A percentile compares a stretch with the other conserved stretches of the same genome.
These are phyloP conservation scores for Trichoderma polysporum DNA, from an alignment of 2,329 filamentous ascomycete species.

Conservation along the genomic window DNA sequence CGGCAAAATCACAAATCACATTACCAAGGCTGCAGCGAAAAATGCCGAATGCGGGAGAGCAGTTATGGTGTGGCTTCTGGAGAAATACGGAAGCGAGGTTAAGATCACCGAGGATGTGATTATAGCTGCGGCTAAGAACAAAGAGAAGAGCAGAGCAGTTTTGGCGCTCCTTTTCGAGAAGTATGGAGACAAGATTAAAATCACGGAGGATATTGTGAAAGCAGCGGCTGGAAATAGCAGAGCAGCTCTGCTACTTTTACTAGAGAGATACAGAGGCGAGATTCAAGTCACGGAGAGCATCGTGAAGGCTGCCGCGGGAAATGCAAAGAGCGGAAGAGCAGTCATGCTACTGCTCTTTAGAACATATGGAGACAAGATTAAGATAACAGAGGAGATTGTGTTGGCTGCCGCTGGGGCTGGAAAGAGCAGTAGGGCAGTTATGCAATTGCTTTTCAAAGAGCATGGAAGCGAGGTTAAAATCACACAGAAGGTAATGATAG, in stretches of 20 bases:
- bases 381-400: background rate
- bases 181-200: background rate
- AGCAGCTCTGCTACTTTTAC: background rate
- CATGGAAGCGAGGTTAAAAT: background rate
- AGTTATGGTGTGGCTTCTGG: background rate
- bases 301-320: background rate
- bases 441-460: background rate
- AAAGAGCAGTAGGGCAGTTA: background rate
- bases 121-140: background rate
- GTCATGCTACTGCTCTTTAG: background rate
- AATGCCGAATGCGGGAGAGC: background rate
- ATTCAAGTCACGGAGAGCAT: background rate
- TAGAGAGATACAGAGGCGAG: background rate
- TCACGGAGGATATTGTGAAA: background rate
- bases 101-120: background rate
- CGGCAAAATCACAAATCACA: background rate
- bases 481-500: background rate
- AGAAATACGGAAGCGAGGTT: background rate
- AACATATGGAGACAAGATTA: background rate
- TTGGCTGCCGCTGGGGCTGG: too few relatives aligned
- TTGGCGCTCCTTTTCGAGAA: background rate
- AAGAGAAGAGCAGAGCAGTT: background rate
- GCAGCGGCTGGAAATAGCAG: background rate
- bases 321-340: background rate
- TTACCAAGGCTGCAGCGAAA: background rate